Conservation (phyloP, 2,329 filamentous ascomycete species). For the Aspergillus fumigatiaffinis region DNA sequence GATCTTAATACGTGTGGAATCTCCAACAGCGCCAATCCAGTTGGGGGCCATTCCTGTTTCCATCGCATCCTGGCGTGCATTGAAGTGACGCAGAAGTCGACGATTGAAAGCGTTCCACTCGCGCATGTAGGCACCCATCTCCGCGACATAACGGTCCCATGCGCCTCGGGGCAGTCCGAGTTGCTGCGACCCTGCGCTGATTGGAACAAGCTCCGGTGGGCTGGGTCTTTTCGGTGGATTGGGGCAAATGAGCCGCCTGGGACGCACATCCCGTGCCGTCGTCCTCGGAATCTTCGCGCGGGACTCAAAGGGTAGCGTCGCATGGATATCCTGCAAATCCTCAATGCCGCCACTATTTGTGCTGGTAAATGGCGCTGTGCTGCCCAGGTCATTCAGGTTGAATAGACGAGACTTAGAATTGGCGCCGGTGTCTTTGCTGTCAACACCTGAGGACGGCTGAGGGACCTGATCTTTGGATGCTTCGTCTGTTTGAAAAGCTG, state of each 20-base stretch:
- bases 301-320: constrained; percentile 57
- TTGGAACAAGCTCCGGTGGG: constrained; percentile 23
- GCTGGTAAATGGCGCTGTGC: constrained; percentile 47
- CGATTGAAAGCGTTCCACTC: constrained; percentile 55
- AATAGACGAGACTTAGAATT: constrained; percentile 26
- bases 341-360: constrained; percentile 48
- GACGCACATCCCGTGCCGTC: constrained; percentile 34
- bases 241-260: constrained; percentile 45
- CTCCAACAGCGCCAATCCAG: constrained; percentile 53
- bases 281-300: constrained; percentile 44
- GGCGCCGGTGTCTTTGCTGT: constrained; percentile 4
- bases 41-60: constrained; percentile 42
- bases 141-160: constrained; percentile 50
- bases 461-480: constrained; percentile 2
- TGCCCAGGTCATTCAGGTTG: constrained; percentile 49
- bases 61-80: constrained; percentile 47
- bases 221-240: constrained; percentile 50
- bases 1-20: constrained; percentile 35
- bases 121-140: constrained; percentile 53
- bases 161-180: constrained; percentile 41
- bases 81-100: constrained; percentile 55
- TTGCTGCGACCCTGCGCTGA: constrained; percentile 28
- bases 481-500: constrained; percentile 5
- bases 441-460: constrained; percentile 6
- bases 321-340: constrained; percentile 51